Conservation (phyloP, 805 yeast genomes). For the Wickerhamiella qilinensis region DNA sequence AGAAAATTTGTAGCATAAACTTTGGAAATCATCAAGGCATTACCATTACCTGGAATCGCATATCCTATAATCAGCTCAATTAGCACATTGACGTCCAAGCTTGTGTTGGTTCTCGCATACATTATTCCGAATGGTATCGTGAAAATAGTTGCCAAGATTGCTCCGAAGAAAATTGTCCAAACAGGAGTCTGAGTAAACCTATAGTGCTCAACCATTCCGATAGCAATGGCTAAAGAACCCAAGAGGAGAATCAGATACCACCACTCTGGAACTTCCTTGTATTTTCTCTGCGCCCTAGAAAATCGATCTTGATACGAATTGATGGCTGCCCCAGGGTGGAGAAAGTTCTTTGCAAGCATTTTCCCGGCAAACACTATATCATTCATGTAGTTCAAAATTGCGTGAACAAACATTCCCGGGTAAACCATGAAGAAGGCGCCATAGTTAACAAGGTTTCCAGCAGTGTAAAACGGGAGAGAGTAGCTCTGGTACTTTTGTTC, state of each 20-base stretch:
- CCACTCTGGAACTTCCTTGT: slow-evolving; percentile 39
- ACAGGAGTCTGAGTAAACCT: slow-evolving; percentile 33
- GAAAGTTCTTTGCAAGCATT: slow-evolving; percentile 13
- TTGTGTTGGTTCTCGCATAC: slow-evolving; percentile 42
- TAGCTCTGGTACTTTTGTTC: slow-evolving; percentile 31
- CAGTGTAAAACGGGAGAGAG: slow-evolving; percentile 51
- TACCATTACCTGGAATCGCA: slow-evolving; percentile 47
- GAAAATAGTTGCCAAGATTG: slow-evolving; percentile 37
- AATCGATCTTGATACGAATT: slow-evolving; percentile 29
- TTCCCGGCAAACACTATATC: slow-evolving; percentile 18
- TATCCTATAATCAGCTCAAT: slow-evolving; percentile 52
- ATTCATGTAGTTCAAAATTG: slow-evolving; percentile 30
- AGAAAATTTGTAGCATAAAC: slow-evolving; percentile 45
- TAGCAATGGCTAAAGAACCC: slow-evolving; percentile 29
- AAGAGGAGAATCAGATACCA: slow-evolving; percentile 31
- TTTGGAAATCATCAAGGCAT: slow-evolving; percentile 45
- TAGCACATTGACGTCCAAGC: slow-evolving; percentile 42
- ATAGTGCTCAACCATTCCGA: slow-evolving; percentile 27
- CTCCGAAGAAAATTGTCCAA: slow-evolving; percentile 45
- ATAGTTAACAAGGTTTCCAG: slow-evolving; percentile 41
- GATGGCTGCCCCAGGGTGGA: slow-evolving; percentile 5
- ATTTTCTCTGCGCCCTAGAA: slow-evolving; percentile 31
- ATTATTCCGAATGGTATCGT: slow-evolving; percentile 49
- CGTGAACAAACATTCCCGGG: slow-evolving; percentile 36
- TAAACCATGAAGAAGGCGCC: slow-evolving; percentile 37